A percentile compares a stretch with the other conserved stretches of the same genome.
These are phyloP conservation scores for Didymellaceae sp. DNA, from an alignment of 2,329 filamentous ascomycete genomes.

Conservation along the genomic window DNA sequence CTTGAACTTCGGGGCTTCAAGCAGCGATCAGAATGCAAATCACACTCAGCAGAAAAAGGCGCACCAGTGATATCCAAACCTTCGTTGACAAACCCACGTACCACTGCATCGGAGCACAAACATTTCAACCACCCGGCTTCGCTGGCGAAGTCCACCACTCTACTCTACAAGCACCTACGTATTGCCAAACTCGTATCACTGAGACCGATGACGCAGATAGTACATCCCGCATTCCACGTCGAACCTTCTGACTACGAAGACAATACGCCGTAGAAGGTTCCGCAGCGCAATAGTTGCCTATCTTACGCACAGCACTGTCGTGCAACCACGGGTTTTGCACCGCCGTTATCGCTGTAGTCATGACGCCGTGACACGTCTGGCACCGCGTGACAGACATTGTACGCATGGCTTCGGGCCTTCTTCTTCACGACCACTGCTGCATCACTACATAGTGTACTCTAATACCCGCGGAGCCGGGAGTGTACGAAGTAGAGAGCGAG, in stretches of 20 bases:
- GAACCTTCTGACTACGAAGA: background rate
- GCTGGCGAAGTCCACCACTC: background rate
- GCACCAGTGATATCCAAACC: background rate
- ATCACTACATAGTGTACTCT: no score
- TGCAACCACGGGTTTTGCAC: background rate
- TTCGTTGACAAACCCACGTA: background rate
- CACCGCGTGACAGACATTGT: slow-evolving; percentile 1
- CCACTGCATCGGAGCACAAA: background rate
- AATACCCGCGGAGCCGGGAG: no score
- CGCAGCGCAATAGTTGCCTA: background rate
- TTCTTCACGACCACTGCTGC: no score
- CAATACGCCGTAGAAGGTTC: no score
- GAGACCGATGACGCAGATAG: background rate
- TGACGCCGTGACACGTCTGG: background rate
- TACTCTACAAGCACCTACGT: background rate
- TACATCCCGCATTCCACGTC: background rate
- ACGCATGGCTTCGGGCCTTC: background rate
- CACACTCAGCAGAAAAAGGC: background rate
- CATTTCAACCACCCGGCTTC: background rate
- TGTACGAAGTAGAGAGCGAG: no score
- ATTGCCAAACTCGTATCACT: background rate
- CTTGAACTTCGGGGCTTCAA: background rate
- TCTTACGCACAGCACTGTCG: background rate
- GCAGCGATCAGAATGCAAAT: no score
- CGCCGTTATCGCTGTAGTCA: background rate